Evolutionary conservation across 345 rosid genomes (phyloP).

Genomic region (Clausena lansium): DNA sequence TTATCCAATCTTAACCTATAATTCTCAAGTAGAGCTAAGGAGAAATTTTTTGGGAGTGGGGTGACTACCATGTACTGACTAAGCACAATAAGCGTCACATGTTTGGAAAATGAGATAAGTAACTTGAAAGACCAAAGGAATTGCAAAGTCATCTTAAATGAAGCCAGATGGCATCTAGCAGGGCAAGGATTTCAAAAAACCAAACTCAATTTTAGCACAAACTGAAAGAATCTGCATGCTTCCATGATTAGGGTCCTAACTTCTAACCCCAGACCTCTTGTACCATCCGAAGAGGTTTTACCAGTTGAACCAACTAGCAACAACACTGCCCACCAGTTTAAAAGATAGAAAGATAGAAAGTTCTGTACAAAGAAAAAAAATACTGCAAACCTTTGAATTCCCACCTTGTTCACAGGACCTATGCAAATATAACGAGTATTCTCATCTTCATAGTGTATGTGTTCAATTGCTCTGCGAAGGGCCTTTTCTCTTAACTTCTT

Average conservation of each 20-base stretch:
- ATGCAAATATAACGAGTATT: slow-evolving; percentile 90
- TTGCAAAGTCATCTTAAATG: not conserved
- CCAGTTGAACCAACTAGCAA: not conserved
- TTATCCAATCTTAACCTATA: slow-evolving; percentile 13
- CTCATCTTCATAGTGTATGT: slow-evolving; percentile 93
- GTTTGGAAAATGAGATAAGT: not conserved
- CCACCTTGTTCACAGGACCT: slow-evolving; percentile 97
- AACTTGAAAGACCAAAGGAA: not conserved
- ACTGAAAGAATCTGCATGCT: not conserved
- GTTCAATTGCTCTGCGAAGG: slow-evolving; percentile 53
- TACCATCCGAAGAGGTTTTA: not conserved
- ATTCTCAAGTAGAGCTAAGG: slow-evolving; percentile 3
- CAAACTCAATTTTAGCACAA: not conserved
- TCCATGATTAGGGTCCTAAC: not conserved
- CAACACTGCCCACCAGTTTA: not conserved
- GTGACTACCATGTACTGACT: not conserved
- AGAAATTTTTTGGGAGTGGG: not conserved
- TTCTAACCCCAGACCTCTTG: not conserved
- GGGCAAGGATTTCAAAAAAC: not conserved
- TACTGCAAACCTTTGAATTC: slow-evolving; percentile 15
- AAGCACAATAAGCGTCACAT: not conserved
- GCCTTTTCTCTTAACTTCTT: slow-evolving; percentile 90
- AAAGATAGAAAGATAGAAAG: not conserved
- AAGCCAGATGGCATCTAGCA: not conserved
- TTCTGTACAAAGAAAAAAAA: not conserved